phyloP scores from a whole-genome alignment of 345 rosid genomes.

The Schrenkiella parvula region DNA sequence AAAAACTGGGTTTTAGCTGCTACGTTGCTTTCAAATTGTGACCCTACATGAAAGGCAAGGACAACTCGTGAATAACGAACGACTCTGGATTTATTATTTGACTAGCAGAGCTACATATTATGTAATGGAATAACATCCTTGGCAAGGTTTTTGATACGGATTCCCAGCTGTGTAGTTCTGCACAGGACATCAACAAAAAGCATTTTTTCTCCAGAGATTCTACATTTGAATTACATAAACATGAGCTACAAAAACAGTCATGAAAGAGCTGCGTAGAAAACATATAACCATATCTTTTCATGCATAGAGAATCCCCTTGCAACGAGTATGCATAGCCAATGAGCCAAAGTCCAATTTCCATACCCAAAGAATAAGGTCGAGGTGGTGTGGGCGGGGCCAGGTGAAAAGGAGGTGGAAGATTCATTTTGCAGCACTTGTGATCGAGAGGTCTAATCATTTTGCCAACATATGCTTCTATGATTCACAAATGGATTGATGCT shows the following conservation, averaged over 20 bases:
- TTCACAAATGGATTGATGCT: neutral
- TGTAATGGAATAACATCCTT: slow-evolving; percentile 78
- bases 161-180: slow-evolving; percentile 88
- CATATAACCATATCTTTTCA: neutral
- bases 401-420: slow-evolving; percentile 91
- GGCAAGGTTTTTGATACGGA: slow-evolving; percentile 87
- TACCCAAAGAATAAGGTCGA: slow-evolving; percentile 32
- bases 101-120: slow-evolving; percentile 33
- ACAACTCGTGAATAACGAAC: neutral
- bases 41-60: slow-evolving; percentile 47
- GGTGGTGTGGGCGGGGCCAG: slow-evolving; percentile 93
- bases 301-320: neutral
- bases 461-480: neutral
- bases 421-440: slow-evolving; percentile 91
- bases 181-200: slow-evolving; percentile 11
- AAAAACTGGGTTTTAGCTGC: slow-evolving; percentile 61
- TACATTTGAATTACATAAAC: neutral
- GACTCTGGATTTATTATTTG: neutral
- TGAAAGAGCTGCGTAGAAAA: neutral
- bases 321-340: neutral
- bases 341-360: neutral
- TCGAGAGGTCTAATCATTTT: neutral
- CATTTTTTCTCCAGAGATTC: neutral
- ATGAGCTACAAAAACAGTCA: neutral
- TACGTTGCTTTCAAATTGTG: slow-evolving; percentile 72